Evolutionary conservation across 2,329 filamentous ascomycete genomes (phyloP).

Genomic region (Fusarium protoensiforme): DNA sequence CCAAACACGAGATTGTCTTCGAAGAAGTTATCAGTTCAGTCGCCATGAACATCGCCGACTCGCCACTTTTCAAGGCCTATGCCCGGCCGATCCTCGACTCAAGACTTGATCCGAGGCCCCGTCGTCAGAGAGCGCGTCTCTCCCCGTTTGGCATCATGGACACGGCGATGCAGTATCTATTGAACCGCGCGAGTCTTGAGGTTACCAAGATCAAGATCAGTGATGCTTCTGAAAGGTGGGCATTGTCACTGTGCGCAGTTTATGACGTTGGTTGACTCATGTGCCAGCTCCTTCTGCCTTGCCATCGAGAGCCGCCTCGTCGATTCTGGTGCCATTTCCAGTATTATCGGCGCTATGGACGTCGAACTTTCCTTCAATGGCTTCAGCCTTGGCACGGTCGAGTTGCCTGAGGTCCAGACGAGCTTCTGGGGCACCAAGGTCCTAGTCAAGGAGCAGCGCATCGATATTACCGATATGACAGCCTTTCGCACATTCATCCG

Average conservation of each 20-base stretch:
- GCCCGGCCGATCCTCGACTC: conserved; percentile 34
- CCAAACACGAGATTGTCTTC: background rate
- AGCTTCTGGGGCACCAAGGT: conserved; percentile 43
- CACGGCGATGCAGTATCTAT: conserved; percentile 43
- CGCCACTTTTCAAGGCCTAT: conserved; percentile 41
- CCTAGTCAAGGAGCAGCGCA: conserved; percentile 39
- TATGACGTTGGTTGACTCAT: background rate
- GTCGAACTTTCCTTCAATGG: conserved; percentile 46
- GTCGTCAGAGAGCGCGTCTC: background rate
- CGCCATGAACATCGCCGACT: conserved; percentile 40
- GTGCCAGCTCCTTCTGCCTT: conserved; percentile 44
- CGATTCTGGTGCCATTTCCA: conserved; percentile 45
- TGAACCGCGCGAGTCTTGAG: conserved; percentile 43
- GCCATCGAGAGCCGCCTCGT: conserved; percentile 45
- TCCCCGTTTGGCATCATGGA: conserved; percentile 38
- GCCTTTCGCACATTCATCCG: conserved; percentile 46
- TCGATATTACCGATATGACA: conserved; percentile 44
- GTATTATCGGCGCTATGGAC: conserved; percentile 44
- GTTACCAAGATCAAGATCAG: conserved; percentile 45
- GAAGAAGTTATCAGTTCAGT: background rate
- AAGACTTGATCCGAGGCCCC: conserved; percentile 6
- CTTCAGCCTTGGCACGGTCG: conserved; percentile 44
- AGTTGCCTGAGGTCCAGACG: conserved; percentile 44
- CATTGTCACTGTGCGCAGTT: background rate
- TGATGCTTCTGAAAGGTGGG: conserved; percentile 46